Percentiles rank a stretch among this genome's conserved stretches.
These are phyloP conservation scores for Panus rudis DNA, from an alignment of 768 basidiomycete genomes.

Conservation along the genomic window DNA sequence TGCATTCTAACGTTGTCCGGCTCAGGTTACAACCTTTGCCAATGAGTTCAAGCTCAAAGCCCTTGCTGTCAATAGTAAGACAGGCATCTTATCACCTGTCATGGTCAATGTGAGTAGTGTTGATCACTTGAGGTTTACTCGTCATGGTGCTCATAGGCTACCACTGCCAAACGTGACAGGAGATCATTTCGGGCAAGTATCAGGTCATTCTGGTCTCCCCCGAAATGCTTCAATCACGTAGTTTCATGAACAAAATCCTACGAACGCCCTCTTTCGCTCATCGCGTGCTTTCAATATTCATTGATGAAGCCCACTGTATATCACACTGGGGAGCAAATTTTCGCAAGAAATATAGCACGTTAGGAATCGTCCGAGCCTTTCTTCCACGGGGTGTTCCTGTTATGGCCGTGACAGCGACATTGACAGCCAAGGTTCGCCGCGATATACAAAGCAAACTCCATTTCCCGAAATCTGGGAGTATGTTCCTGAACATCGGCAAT, in stretches of 20 bases:
- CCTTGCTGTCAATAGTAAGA: slow-evolving; percentile 26
- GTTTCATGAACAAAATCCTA: slow-evolving; percentile 18
- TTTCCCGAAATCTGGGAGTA: slow-evolving; percentile 3
- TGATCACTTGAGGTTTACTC: too few species aligned
- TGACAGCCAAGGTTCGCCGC: slow-evolving; percentile 11
- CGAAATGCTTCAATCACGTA: slow-evolving; percentile 22
- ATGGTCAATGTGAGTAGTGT: slow-evolving; percentile 22
- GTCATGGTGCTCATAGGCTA: neutral
- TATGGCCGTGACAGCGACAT: slow-evolving; percentile 16
- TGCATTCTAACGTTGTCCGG: neutral
- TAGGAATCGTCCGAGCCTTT: slow-evolving; percentile 19
- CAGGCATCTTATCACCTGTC: slow-evolving; percentile 22
- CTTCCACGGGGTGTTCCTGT: slow-evolving; percentile 17
- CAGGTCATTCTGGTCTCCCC: slow-evolving; percentile 22
- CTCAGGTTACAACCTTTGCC: slow-evolving; percentile 19
- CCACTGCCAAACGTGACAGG: slow-evolving; percentile 1
- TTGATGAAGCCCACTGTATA: slow-evolving; percentile 26
- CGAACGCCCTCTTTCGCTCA: slow-evolving; percentile 15
- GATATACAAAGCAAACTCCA: slow-evolving; percentile 13
- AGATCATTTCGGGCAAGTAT: slow-evolving; percentile 12
- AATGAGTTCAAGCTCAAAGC: slow-evolving; percentile 26
- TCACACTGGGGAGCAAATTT: slow-evolving; percentile 26
- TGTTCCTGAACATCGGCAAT: slow-evolving; percentile 17
- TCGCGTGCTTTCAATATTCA: slow-evolving; percentile 16
- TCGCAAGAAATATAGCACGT: slow-evolving; percentile 18